Base-by-base conservation (phyloP, 1,139 yeast genomes). In the Geotrichum klebahnii region DNA sequence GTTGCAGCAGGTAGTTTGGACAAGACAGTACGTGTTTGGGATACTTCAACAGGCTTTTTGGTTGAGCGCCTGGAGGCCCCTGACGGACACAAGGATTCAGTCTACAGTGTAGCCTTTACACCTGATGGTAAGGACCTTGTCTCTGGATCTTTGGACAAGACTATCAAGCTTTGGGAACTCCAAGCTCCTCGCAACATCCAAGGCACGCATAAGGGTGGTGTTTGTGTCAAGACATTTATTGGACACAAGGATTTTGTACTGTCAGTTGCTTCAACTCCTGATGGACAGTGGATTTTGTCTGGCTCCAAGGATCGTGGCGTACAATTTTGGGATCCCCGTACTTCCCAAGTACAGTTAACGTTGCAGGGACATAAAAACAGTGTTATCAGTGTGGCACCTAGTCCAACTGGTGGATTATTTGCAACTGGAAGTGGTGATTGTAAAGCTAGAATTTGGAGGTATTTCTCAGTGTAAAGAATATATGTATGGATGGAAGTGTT, bases 361-460 rank as follows among this genome's bases (percentile, higher is more conserved):
- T 77, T 92, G 60, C 97, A 90, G 72, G 97, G 98, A 32, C 98
- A 92, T 70, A 82, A 95, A 67, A 92, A 92, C 72, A 86, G 96
- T 22, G 98, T 92, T 47, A 92, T 92, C 58, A 83, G 95, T 48
- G 97, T 92, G 37, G 92, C 96, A 40, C 97, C 92, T 19, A 82
- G 92, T 41, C 79, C 83, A 55, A 82, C 81, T 64, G 84, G 88
- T 39, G 82, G 83, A 41, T 81, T 88, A 59, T 92, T 92, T 75
- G 98, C 97, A 50, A 90, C 97, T 16, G 98, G 98, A 55, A 81
- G 90, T 68, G 98, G 98, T 66, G 98, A 92, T 70, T 90, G 96
- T 69, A 87, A 90, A 68, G 97, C 97, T 38, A 80, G 97, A 71
- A 85, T 92, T 64, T 92, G 98, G 98, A 81, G 82, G 66, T 87